Conservation (phyloP, 2,329 filamentous ascomycete species). For the Epichloe amarillans region DNA sequence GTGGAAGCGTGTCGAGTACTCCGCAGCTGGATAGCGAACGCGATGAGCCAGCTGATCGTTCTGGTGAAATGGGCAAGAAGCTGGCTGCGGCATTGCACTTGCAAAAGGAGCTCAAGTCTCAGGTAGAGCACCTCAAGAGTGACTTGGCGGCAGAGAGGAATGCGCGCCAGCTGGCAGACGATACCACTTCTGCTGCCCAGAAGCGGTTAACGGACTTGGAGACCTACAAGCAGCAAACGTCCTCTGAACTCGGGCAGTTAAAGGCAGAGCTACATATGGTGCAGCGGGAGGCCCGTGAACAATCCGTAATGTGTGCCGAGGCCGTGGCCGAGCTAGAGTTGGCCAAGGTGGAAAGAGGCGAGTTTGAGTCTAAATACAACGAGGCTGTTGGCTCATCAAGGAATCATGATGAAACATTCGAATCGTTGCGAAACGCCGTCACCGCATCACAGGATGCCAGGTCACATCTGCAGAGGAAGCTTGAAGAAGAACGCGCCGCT, state of each 20-base stretch:
- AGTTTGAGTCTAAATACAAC: slow-evolving; percentile 55
- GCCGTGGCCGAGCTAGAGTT: slow-evolving; percentile 61
- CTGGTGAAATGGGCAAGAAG: slow-evolving; percentile 65
- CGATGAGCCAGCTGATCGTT: slow-evolving; percentile 40
- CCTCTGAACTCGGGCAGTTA: slow-evolving; percentile 72
- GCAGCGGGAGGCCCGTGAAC: slow-evolving; percentile 67
- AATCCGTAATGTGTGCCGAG: slow-evolving; percentile 65
- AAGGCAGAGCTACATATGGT: slow-evolving; percentile 73
- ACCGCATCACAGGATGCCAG: slow-evolving; percentile 67
- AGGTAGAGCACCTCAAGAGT: slow-evolving; percentile 51
- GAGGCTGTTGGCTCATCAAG: slow-evolving; percentile 53
- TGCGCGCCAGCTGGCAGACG: slow-evolving; percentile 74
- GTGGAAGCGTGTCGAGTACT: slow-evolving; percentile 48
- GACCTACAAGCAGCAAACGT: slow-evolving; percentile 66
- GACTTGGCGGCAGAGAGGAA: slow-evolving; percentile 73
- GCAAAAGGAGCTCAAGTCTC: slow-evolving; percentile 70
- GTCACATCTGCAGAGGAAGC: slow-evolving; percentile 60
- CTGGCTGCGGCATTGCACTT: slow-evolving; percentile 68
- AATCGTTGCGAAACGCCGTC: slow-evolving; percentile 64
- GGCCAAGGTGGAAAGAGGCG: slow-evolving; percentile 74
- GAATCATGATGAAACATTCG: slow-evolving; percentile 58
- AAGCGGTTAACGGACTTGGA: slow-evolving; percentile 76
- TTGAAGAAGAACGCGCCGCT: slow-evolving; percentile 69
- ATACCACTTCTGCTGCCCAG: slow-evolving; percentile 70
- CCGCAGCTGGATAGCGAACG: slow-evolving; percentile 46